Conservation (phyloP, 768 basidiomycete genomes). For the Suillus clintonianus region DNA sequence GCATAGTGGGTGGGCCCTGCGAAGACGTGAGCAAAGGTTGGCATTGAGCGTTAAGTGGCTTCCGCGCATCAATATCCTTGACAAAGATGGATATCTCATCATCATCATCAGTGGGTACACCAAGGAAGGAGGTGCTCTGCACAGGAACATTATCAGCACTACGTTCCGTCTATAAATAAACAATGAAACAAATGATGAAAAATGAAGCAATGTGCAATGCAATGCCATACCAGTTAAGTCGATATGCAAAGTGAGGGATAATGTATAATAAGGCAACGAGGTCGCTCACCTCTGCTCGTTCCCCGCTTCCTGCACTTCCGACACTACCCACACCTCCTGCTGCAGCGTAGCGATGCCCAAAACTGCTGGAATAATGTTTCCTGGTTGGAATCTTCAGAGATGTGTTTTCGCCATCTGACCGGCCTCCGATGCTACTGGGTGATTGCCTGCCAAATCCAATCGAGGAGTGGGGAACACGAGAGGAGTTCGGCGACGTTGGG, state of each 20-base stretch:
- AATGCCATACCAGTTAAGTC: neutral
- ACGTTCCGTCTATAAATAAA: neutral
- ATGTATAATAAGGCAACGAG: neutral
- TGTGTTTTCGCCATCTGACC: conserved; percentile 37
- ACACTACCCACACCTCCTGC: conserved; percentile 35
- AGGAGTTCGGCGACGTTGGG: conserved; percentile 42
- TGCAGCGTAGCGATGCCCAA: conserved; percentile 66
- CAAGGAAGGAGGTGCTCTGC: conserved; percentile 47
- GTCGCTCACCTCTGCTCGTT: conserved; percentile 24
- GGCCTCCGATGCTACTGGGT: conserved; percentile 43
- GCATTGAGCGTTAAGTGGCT: conserved; percentile 45
- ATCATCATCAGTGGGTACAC: conserved; percentile 65
- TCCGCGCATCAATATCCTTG: conserved; percentile 71
- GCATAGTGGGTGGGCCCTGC: neutral
- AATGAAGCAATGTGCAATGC: neutral
- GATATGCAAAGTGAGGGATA: neutral
- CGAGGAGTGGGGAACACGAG: conserved; percentile 44
- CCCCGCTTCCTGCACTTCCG: conserved; percentile 43
- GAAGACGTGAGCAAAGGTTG: neutral
- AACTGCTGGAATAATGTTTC: conserved; percentile 78
- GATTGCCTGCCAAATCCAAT: conserved; percentile 36
- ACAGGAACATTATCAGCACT: neutral
- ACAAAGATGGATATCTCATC: conserved; percentile 78
- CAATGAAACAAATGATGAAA: neutral
- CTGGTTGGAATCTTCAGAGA: conserved; percentile 30